A percentile compares a stretch with the other conserved stretches of the same genome.
phyloP scores from a whole-genome alignment of 495 filamentous ascomycete species.

The Penicillium macrosclerotiorum region DNA sequence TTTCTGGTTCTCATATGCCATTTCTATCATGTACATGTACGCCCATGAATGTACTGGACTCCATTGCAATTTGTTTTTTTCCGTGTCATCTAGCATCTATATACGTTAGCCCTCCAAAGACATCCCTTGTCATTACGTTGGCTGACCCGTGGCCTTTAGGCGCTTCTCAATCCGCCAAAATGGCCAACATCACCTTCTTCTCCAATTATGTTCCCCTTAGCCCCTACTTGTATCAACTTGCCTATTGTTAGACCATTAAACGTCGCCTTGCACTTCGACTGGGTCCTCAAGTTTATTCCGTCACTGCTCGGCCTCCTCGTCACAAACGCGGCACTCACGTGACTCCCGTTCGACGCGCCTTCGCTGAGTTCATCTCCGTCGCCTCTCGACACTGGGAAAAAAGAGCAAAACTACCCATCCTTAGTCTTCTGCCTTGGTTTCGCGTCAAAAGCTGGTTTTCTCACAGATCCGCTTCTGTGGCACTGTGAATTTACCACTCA shows the following conservation, averaged over 20 bases:
- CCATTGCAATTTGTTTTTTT: neutral
- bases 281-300: neutral
- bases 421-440: neutral
- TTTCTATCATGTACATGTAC: conserved; percentile 21
- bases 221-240: no score
- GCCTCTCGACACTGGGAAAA: conserved; percentile 29
- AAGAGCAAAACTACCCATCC: conserved; percentile 6
- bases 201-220: no score
- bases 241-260: no score
- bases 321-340: conserved; percentile 32
- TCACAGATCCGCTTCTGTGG: neutral
- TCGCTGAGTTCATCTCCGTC: conserved; percentile 35
- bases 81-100: no score
- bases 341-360: conserved; percentile 39
- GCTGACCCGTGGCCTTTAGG: no score
- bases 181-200: no score
- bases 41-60: conserved; percentile 16
- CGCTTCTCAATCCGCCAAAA: no score
- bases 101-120: no score
- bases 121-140: no score
- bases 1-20: conserved; percentile 4
- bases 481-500: conserved; percentile 3
- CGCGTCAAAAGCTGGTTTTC: neutral
- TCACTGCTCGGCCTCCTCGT: neutral
- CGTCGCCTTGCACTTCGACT: no score